Evolutionary conservation across 2,329 filamentous ascomycete species (phyloP).

Genomic region (Pseudogymnoascus sp.): DNA sequence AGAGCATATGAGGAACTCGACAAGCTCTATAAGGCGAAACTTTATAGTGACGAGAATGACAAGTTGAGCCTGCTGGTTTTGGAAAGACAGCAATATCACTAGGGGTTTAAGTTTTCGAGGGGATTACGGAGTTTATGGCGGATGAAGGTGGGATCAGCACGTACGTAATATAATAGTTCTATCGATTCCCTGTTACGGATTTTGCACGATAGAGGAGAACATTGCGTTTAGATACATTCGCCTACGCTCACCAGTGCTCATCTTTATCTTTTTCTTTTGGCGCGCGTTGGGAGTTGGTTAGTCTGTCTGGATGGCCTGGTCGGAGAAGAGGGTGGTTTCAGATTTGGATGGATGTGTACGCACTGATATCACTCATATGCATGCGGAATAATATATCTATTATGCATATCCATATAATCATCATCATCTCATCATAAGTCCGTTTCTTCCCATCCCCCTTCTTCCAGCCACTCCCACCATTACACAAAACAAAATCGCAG

Average conservation of each 20-base stretch:
- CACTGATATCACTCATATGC: background rate
- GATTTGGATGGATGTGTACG: background rate
- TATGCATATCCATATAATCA: conserved; percentile 8
- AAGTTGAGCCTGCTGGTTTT: no score
- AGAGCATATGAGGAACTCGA: no score
- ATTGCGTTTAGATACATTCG: background rate
- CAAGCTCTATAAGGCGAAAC: no score
- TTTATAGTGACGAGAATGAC: no score
- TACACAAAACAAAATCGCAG: background rate
- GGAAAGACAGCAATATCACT: no score
- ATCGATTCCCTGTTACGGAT: background rate
- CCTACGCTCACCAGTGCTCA: background rate
- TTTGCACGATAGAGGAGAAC: background rate
- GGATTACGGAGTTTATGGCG: no score
- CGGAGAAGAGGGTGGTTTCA: background rate
- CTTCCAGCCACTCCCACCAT: background rate
- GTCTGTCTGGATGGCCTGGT: background rate
- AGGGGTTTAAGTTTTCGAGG: no score
- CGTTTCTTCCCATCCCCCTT: background rate
- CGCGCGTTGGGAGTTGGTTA: background rate
- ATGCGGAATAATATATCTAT: background rate
- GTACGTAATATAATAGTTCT: background rate
- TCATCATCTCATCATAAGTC: background rate
- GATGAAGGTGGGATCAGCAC: no score
- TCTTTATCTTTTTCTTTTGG: background rate